Evolutionary conservation across 495 filamentous ascomycete genomes (phyloP).

Genomic region (Xylaria telfairii): DNA sequence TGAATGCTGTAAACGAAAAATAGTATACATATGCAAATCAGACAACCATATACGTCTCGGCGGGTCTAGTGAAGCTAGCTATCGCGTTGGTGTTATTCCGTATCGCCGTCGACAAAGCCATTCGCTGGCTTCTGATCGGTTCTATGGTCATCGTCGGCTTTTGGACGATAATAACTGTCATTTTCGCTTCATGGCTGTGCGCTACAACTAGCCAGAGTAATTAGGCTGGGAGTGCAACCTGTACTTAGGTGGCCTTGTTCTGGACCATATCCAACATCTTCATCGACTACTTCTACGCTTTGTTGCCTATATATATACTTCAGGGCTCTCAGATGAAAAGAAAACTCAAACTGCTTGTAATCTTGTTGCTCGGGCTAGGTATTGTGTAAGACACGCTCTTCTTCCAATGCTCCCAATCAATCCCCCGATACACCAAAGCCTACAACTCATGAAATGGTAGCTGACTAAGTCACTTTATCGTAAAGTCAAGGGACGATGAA

Average conservation of each 20-base stretch:
- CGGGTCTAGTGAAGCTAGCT: conserved; percentile 34
- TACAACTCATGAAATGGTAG: neutral
- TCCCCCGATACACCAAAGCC: neutral
- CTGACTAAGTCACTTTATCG: neutral
- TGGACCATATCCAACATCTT: conserved; percentile 37
- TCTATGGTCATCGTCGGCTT: conserved; percentile 34
- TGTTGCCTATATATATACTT: conserved; percentile 34
- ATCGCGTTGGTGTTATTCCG: conserved; percentile 37
- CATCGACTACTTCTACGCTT: conserved; percentile 38
- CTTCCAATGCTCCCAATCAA: neutral
- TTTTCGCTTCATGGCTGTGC: conserved; percentile 36
- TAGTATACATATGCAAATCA: conserved; percentile 37
- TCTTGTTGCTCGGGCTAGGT: conserved; percentile 33
- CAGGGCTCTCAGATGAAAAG: conserved; percentile 27
- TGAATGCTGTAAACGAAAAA: neutral
- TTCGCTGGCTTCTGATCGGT: conserved; percentile 29
- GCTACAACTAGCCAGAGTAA: conserved; percentile 31
- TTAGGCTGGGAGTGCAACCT: conserved; percentile 33
- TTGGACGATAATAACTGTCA: conserved; percentile 36
- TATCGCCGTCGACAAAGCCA: conserved; percentile 25
- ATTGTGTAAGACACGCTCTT: conserved; percentile 29
- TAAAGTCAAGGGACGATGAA: neutral
- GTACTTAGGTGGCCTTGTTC: conserved; percentile 33
- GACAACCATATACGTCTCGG: conserved; percentile 32
- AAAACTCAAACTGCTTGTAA: conserved; percentile 29